Conservation (phyloP, 2,329 filamentous ascomycete genomes). For the Cercospora canescens region DNA sequence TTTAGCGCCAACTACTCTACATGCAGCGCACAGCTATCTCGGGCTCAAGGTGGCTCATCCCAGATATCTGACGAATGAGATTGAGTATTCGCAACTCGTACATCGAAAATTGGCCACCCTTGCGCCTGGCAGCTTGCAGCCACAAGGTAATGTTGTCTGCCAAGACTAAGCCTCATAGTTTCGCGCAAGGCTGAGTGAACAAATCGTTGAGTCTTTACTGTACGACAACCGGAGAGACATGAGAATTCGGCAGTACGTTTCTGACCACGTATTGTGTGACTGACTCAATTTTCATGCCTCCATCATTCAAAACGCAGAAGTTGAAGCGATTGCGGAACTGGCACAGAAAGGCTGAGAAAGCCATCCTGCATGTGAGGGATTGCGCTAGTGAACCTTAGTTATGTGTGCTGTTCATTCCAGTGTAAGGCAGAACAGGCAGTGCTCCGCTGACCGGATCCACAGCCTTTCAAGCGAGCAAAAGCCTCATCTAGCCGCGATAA, state of each 20-base stretch:
- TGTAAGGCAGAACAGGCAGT: not conserved
- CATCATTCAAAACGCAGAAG: not conserved
- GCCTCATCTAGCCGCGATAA: too few relatives aligned
- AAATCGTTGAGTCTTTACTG: not conserved
- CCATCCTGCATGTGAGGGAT: not conserved
- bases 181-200: not conserved
- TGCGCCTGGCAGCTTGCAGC: not conserved
- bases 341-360: too few relatives aligned
- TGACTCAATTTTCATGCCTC: not conserved
- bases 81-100: not conserved
- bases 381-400: not conserved
- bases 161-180: not conserved
- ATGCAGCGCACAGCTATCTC: not conserved
- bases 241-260: not conserved
- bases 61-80: not conserved
- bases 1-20: too few relatives aligned
- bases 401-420: not conserved
- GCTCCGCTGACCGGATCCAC: not conserved
- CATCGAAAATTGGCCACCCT: not conserved
- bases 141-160: not conserved
- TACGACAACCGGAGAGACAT: not conserved
- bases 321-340: too few relatives aligned
- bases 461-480: too few relatives aligned
- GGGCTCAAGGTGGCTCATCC: not conserved
- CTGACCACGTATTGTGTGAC: not conserved